Conservation (phyloP, 2,329 filamentous ascomycete species). For the Pezicula neosporulosa region DNA sequence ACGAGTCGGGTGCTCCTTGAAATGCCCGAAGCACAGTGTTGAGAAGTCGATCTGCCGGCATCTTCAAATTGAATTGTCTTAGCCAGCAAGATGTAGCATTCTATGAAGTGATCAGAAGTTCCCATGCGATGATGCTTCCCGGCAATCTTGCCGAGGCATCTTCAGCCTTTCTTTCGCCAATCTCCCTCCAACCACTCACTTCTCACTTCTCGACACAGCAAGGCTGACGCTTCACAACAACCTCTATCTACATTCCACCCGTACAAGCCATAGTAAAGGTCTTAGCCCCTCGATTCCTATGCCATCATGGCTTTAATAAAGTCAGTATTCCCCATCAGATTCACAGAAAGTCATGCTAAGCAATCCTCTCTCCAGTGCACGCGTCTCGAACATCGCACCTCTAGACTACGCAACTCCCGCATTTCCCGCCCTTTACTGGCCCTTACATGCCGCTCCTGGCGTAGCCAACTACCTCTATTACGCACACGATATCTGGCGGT, state of each 20-base stretch:
- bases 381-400: conserved; percentile 22
- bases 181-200: conserved; percentile 10
- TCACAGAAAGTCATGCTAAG: background rate
- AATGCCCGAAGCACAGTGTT: conserved; percentile 28
- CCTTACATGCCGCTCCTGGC: conserved; percentile 39
- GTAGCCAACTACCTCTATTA: conserved; percentile 52
- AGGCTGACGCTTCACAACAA: background rate
- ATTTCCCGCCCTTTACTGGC: conserved; percentile 70
- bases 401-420: conserved; percentile 55
- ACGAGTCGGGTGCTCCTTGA: conserved; percentile 21
- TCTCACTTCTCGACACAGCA: background rate
- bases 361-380: conserved; percentile 15
- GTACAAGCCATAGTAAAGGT: background rate
- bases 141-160: conserved; percentile 7
- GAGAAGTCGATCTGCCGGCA: conserved; percentile 29
- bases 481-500: conserved; percentile 62
- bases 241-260: background rate
- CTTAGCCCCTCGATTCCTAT: background rate
- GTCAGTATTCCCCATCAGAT: conserved; percentile 8
- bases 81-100: background rate
- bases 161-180: background rate
- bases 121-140: too few relatives aligned
- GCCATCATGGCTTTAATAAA: conserved; percentile 14
- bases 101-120: background rate
- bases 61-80: conserved; percentile 10